Evolutionary conservation across 2,329 filamentous ascomycete species (phyloP), one percentile per base, ranked within the genome.

Genomic region (Ilyonectria sp.): DNA sequence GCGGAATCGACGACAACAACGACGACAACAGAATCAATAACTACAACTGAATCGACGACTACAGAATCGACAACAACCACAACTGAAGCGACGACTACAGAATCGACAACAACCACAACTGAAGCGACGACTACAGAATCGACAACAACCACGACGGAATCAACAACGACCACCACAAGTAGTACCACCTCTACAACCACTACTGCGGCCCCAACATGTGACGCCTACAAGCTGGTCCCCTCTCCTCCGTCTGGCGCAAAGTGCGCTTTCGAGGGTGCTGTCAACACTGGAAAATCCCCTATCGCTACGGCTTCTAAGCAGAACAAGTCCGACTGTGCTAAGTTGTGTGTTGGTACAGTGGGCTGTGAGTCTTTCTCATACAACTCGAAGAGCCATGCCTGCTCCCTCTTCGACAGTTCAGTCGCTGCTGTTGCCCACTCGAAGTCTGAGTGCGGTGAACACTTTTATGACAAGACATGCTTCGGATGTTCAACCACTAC

Each of bases 391-490:
- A 35, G 15, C n/a, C 10, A 53, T 7, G 17, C 31, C 29, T 53
- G 50, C 11, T 13, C n/a, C 31, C 5, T 53, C n/a, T 35, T 21
- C 31, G 13, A 53, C 23, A 13, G 19, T 29, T 21, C 50, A 5
- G 50, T 53, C 10, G 29, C 50, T 33, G 35, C 31, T 19, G 50
- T 53, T 19, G 50, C 50, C 11, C 19, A 53, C n/a, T 5, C 29
- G 23, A 53, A 35, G 50, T 8, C n/a, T 33, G 13, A n/a, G 15
- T 35, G 50, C 31, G 31, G 19, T 9, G n/a, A 35, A 8, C 37
- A 35, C 50, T 53, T 53, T n/a, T 53, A 35, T 19, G 50, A 53
- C 15, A 53, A 53, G n/a, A 21, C 33, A 23, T 53, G 50, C 50
- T 53, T 15, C 31, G 10, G 35, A 31, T 53, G 50, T 17, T 33